phyloP scores from a whole-genome alignment of 2,329 filamentous ascomycete genomes.

The Verticillium klebahnii region DNA sequence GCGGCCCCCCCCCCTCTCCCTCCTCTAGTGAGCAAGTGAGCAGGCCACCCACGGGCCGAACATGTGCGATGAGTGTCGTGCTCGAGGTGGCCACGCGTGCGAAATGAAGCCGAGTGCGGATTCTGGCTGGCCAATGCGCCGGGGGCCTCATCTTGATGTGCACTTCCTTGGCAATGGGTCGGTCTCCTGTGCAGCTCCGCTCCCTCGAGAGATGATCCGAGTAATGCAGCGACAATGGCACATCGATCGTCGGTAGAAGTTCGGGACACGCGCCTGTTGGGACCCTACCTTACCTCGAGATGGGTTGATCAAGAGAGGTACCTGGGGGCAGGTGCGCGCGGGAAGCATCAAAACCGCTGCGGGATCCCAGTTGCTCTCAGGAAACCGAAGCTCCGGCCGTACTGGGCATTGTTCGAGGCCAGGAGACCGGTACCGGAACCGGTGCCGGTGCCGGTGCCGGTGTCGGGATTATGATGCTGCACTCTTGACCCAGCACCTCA shows the following conservation, averaged over 20 bases:
- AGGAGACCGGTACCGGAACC: background rate
- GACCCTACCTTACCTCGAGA: too few relatives aligned
- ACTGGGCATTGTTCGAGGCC: too few relatives aligned
- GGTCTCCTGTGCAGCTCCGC: background rate
- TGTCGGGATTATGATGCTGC: background rate
- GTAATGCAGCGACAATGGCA: background rate
- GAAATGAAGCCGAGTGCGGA: background rate
- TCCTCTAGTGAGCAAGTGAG: background rate
- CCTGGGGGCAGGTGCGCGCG: too few relatives aligned
- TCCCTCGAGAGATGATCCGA: background rate
- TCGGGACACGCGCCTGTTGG: background rate
- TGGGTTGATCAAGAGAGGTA: too few relatives aligned
- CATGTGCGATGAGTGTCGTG: background rate
- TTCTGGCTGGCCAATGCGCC: background rate
- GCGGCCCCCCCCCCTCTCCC: too few relatives aligned
- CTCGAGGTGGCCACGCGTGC: background rate
- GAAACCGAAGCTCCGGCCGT: too few relatives aligned
- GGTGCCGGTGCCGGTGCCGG: background rate
- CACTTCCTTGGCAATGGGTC: background rate
- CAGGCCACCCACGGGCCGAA: background rate
- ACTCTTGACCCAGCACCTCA: background rate
- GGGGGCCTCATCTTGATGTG: background rate
- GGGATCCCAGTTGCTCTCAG: too few relatives aligned
- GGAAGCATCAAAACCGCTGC: too few relatives aligned
- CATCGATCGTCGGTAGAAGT: background rate